phyloP scores from a whole-genome alignment of 2,329 filamentous ascomycete genomes.

The Cladophialophora bantiana region DNA sequence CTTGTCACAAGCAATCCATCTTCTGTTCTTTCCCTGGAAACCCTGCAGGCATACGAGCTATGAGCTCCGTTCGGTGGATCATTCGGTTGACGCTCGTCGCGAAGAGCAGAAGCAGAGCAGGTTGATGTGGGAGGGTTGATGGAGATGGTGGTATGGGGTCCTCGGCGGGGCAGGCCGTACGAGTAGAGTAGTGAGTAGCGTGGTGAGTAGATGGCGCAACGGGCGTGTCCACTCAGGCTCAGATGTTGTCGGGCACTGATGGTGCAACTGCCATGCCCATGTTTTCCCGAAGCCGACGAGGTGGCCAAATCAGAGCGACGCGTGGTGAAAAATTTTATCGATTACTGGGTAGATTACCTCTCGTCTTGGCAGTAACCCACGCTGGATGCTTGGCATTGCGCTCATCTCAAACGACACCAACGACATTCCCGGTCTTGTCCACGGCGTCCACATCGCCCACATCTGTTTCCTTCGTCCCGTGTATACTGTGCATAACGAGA shows the following conservation, averaged over 20 bases:
- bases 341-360: slow-evolving; percentile 1
- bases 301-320: neutral
- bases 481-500: neutral
- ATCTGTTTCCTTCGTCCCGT: neutral
- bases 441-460: neutral
- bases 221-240: neutral
- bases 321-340: neutral
- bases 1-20: neutral
- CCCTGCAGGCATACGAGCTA: neutral
- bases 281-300: neutral
- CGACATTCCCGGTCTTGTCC: neutral
- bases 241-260: neutral
- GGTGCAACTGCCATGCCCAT: neutral
- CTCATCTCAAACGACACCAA: neutral
- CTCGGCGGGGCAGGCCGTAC: neutral
- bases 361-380: neutral
- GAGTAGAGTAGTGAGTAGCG: neutral
- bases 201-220: neutral
- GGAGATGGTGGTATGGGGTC: neutral
- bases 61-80: neutral
- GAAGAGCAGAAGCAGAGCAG: slow-evolving; percentile 1
- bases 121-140: neutral
- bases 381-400: neutral
- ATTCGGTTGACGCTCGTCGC: neutral
- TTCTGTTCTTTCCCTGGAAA: neutral